Evolutionary conservation across 371 early-diverging fungal species (phyloP), one percentile per base, ranked within the genome.

Genomic region (Blakeslea trispora): DNA sequence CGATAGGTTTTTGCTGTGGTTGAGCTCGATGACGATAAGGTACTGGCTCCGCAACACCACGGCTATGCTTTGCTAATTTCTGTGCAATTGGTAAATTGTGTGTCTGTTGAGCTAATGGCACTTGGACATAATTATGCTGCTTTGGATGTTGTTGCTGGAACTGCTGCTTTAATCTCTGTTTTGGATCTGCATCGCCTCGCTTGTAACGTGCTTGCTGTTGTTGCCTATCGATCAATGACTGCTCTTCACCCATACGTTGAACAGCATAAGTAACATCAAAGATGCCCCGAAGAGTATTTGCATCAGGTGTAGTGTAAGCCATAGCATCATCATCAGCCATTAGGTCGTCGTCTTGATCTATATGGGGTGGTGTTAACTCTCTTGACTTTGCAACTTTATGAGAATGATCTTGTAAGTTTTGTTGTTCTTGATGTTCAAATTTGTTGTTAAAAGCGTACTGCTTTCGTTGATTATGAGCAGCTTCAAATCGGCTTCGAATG

Each of bases 161-260:
- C 14, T 7, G 48, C 14, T 19, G 41, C 31, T 19, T 24, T 31
- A 39, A 31, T 41, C n/a, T 31, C 8, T 15, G 14, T 17, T 28
- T 11, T 42, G 10, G 40, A 3, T 39, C 45, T 19, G 43, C 43
- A 13, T 37, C 37, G 9, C 37, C 11, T 46, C 3, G 28, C 6
- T 21, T 56, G 40, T 5, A 22, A 17, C 13, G 7, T 53, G 45
- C 6, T 19, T 44, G 44, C 13, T 50, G 23, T 18, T 45, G n/a
- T 10, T 41, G 45, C 5, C 2, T 44, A 18, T 55, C 17, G 15
- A 44, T 42, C 24, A 56, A 14, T 23, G 57, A 52, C 22, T 61
- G 49, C 23, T 87, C 87, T 51, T 87, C 87, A 39, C 75, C 84
- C 81, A 84, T 81, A 8, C 84, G 75, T 42, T 81, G 83, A 1